Percentiles rank a stretch among this genome's conserved stretches.
Conservation (phyloP, 768 basidiomycete species). For the Calocybe cyanea region DNA sequence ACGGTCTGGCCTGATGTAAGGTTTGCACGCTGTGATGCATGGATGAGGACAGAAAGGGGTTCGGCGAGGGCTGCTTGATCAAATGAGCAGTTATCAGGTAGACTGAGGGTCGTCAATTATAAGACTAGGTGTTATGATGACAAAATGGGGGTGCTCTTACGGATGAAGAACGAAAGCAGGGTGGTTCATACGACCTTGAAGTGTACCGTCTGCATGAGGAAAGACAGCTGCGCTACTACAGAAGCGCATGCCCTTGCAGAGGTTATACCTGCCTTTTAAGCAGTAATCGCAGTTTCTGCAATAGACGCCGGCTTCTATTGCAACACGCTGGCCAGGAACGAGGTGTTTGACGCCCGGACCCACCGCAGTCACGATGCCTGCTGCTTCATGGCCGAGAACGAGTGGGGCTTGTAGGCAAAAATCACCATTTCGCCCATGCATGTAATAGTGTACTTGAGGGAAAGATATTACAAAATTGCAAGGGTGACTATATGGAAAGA, state of each 20-base stretch:
- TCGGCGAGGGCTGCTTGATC: slow-evolving; percentile 88
- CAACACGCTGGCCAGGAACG: slow-evolving; percentile 79
- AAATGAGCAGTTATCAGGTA: slow-evolving; percentile 73
- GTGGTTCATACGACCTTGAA: slow-evolving; percentile 86
- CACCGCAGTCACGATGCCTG: slow-evolving; percentile 84
- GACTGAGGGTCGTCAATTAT: slow-evolving; percentile 31
- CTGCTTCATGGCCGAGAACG: slow-evolving; percentile 90
- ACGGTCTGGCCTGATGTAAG: slow-evolving; percentile 58
- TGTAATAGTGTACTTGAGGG: slow-evolving; percentile 88
- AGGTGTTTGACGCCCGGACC: slow-evolving; percentile 66
- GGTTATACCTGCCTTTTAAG: slow-evolving; percentile 79
- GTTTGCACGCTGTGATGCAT: slow-evolving; percentile 46
- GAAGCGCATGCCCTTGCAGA: slow-evolving; percentile 89
- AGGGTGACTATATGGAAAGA: too few species aligned
- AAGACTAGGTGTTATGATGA: not conserved
- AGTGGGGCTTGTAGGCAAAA: slow-evolving; percentile 84
- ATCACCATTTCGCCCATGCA: slow-evolving; percentile 87
- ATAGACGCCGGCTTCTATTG: slow-evolving; percentile 90
- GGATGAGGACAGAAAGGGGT: slow-evolving; percentile 87
- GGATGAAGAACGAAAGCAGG: slow-evolving; percentile 83
- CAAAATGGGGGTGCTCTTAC: slow-evolving; percentile 43
- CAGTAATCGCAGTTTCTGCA: slow-evolving; percentile 76
- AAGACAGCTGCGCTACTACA: slow-evolving; percentile 86
- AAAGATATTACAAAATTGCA: too few species aligned
- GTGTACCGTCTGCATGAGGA: slow-evolving; percentile 90